phyloP scores from a whole-genome alignment of 208 protist species.

The Leptomonas pyrrhocoris region DNA sequence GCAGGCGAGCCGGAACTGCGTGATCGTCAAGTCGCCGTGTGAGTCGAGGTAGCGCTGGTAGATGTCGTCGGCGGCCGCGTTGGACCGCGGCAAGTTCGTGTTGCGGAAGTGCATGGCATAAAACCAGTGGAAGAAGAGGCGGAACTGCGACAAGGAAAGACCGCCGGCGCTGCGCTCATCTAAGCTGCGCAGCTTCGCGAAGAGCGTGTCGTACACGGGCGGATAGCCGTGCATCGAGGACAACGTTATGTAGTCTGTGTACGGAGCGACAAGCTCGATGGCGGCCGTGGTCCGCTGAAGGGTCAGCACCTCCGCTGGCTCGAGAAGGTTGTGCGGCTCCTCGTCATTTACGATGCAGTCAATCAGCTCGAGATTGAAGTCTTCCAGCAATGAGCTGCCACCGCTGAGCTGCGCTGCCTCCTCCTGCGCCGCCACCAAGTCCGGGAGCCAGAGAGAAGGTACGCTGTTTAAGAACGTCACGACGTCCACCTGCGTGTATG shows the following conservation, averaged over 20 bases:
- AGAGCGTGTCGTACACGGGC: conserved; percentile 63
- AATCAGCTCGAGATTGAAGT: conserved; percentile 51
- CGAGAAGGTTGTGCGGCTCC: conserved; percentile 57
- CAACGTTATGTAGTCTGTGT: conserved; percentile 64
- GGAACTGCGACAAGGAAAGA: conserved; percentile 56
- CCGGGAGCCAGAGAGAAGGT: conserved; percentile 50
- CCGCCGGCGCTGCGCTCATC: conserved; percentile 12
- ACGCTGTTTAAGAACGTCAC: conserved; percentile 48
- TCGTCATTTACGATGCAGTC: conserved; percentile 82
- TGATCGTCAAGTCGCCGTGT: conserved; percentile 44
- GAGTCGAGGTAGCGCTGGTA: conserved; percentile 56
- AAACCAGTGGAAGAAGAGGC: conserved; percentile 80
- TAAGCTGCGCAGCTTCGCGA: conserved; percentile 23
- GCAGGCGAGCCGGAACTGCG: conserved; percentile 62
- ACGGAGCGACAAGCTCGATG: conserved; percentile 41
- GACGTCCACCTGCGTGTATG: conserved; percentile 52
- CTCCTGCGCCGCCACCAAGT: conserved; percentile 27
- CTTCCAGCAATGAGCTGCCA: conserved; percentile 21
- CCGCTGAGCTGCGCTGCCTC: conserved; percentile 1
- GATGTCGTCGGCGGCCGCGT: conserved; percentile 53
- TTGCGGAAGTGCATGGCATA: conserved; percentile 67
- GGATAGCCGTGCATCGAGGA: conserved; percentile 37
- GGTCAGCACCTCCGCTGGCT: conserved; percentile 53
- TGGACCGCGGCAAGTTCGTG: conserved; percentile 48
- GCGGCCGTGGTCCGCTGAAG: conserved; percentile 41